These are phyloP conservation scores for Camellia granthamiana DNA, from an alignment of 148 eudicot species.

Conservation along the genomic window DNA sequence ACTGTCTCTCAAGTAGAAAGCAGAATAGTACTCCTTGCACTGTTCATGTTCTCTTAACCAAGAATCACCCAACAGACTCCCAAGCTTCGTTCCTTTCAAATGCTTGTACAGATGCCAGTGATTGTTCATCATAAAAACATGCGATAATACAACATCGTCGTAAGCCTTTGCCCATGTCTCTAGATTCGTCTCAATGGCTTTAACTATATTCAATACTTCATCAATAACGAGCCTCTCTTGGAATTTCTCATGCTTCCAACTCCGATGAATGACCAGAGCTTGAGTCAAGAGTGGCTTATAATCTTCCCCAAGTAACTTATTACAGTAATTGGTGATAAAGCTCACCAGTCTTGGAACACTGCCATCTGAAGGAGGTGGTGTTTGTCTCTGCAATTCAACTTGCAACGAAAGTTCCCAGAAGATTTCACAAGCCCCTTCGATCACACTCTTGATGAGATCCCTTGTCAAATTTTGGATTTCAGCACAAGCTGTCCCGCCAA, in stretches of 20 bases:
- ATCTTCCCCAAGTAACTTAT: slow-evolving; percentile 26
- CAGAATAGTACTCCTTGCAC: slow-evolving; percentile 24
- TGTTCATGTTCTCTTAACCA: slow-evolving; percentile 27
- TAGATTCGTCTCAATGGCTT: slow-evolving; percentile 23
- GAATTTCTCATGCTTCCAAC: slow-evolving; percentile 32
- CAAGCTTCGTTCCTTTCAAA: slow-evolving; percentile 30
- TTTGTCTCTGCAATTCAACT: slow-evolving; percentile 30
- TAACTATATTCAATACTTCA: slow-evolving; percentile 20
- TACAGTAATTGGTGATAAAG: slow-evolving; percentile 29
- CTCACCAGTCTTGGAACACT: slow-evolving; percentile 27
- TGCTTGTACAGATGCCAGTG: slow-evolving; percentile 29
- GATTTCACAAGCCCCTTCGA: slow-evolving; percentile 30
- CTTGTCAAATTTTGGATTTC: slow-evolving; percentile 30
- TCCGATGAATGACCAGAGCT: slow-evolving; percentile 26
- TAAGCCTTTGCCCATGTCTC: slow-evolving; percentile 29
- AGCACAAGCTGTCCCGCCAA: slow-evolving; percentile 28
- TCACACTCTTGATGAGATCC: slow-evolving; percentile 28
- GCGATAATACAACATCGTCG: slow-evolving; percentile 12
- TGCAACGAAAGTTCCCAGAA: slow-evolving; percentile 27
- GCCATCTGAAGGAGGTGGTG: slow-evolving; percentile 29
- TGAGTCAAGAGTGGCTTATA: slow-evolving; percentile 27
- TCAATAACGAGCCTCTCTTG: slow-evolving; percentile 27
- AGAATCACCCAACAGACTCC: slow-evolving; percentile 22
- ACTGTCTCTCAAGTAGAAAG: slow-evolving; percentile 25
- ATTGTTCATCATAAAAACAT: slow-evolving; percentile 27